Conservation (phyloP, 805 yeast species). For the Torulaspora indica region DNA sequence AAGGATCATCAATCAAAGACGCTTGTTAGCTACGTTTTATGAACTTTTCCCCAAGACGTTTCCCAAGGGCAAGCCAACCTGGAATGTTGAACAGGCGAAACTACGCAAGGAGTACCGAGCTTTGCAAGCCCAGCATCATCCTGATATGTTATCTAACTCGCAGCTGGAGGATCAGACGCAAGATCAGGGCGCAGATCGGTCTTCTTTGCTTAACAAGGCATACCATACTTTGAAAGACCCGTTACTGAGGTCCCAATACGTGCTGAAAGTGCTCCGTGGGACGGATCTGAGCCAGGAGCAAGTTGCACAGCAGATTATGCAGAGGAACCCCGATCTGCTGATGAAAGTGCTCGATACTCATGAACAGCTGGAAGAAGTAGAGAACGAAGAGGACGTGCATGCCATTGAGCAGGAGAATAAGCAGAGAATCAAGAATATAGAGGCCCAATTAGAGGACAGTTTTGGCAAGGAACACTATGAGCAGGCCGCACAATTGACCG, state of each 20-base stretch:
- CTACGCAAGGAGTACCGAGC: slow-evolving; percentile 71
- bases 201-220: slow-evolving; percentile 68
- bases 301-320: slow-evolving; percentile 41
- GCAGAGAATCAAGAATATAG: slow-evolving; percentile 46
- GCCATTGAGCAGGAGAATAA: slow-evolving; percentile 53
- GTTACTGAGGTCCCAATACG: slow-evolving; percentile 60
- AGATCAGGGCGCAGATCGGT: slow-evolving; percentile 20
- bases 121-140: slow-evolving; percentile 74
- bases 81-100: slow-evolving; percentile 48
- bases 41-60: slow-evolving; percentile 71
- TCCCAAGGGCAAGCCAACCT: slow-evolving; percentile 64
- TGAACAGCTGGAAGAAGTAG: slow-evolving; percentile 70
- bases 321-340: slow-evolving; percentile 52
- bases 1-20: slow-evolving; percentile 8
- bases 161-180: not conserved
- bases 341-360: slow-evolving; percentile 80
- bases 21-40: slow-evolving; percentile 43
- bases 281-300: slow-evolving; percentile 61
- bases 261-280: slow-evolving; percentile 42
- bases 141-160: slow-evolving; percentile 50
- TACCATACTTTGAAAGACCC: slow-evolving; percentile 70
- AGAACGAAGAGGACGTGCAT: slow-evolving; percentile 52
- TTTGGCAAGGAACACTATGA: slow-evolving; percentile 49
- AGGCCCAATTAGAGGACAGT: slow-evolving; percentile 43
- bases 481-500: slow-evolving; percentile 58